Conservation (phyloP, 768 basidiomycete genomes). For the Leucocoprinus sp. region DNA sequence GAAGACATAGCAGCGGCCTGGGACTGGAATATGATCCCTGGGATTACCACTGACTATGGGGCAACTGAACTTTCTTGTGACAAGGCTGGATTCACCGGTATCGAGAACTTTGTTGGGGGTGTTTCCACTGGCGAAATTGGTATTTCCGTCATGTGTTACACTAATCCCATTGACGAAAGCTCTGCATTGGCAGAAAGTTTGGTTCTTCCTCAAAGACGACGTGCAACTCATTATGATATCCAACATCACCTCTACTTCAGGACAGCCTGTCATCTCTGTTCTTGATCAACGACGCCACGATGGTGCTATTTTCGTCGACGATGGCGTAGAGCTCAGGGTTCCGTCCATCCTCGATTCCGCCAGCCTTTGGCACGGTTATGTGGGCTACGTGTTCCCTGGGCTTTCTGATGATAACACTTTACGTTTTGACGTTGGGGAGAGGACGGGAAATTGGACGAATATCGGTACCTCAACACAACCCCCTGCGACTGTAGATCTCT, state of each 20-base stretch:
- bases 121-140: constrained; percentile 50
- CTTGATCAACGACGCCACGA: constrained; percentile 53
- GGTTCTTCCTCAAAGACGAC: constrained; percentile 65
- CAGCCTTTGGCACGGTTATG: constrained; percentile 55
- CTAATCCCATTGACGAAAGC: constrained; percentile 49
- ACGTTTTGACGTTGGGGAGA: constrained; percentile 33
- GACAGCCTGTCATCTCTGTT: constrained; percentile 48
- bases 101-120: constrained; percentile 58
- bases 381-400: constrained; percentile 49
- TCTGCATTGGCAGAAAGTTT: constrained; percentile 58
- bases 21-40: constrained; percentile 77
- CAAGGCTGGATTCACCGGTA: constrained; percentile 33
- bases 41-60: constrained; percentile 58
- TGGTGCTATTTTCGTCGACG: constrained; percentile 37
- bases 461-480: constrained; percentile 60
- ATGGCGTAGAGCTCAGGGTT: constrained; percentile 13
- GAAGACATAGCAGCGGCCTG: constrained; percentile 64
- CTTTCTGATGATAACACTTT: constrained; percentile 20
- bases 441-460: constrained; percentile 50
- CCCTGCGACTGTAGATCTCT: constrained; percentile 49
- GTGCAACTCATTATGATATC: constrained; percentile 58
- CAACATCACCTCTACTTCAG: constrained; percentile 35
- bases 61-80: constrained; percentile 45
- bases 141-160: constrained; percentile 55
- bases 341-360: constrained; percentile 13